Conservation (phyloP, 192 early-diverging fungal genomes). For the Cladochytrium replicatum region DNA sequence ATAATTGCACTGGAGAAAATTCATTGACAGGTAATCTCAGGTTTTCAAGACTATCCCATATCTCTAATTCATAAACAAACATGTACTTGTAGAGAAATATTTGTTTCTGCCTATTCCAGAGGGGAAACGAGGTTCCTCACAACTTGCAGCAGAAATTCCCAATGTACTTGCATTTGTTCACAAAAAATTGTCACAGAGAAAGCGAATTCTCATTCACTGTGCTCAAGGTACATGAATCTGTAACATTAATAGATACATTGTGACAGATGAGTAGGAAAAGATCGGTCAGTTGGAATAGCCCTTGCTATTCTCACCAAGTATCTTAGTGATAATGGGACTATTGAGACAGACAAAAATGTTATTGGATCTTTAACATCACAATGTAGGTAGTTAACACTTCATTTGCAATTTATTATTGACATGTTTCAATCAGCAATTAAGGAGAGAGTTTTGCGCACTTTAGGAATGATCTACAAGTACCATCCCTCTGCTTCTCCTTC, state of each 20-base stretch:
- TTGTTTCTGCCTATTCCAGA: constrained; percentile 70
- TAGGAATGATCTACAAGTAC: no score
- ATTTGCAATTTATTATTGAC: no score
- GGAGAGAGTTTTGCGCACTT: no score
- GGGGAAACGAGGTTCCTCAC: constrained; percentile 77
- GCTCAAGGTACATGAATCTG: constrained; percentile 44
- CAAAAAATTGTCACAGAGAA: constrained; percentile 19
- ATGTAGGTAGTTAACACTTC: no score
- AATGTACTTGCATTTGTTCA: constrained; percentile 43
- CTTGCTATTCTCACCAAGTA: constrained; percentile 61
- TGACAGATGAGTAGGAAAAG: constrained; percentile 38
- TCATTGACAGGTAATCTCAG: no score
- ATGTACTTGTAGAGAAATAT: constrained; percentile 25
- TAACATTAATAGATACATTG: constrained; percentile 3
- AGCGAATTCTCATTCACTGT: constrained; percentile 64
- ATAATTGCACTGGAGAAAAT: no score
- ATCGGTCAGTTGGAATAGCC: constrained; percentile 70
- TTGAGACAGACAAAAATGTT: no score
- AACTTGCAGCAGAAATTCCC: constrained; percentile 47
- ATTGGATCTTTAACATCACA: no score
- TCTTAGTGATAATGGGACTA: no score
- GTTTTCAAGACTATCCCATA: no score
- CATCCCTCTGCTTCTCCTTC: no score
- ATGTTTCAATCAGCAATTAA: no score
- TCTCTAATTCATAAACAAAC: neutral